Percentiles rank a stretch among this genome's conserved stretches.
These are phyloP conservation scores for Aspergillus unguis DNA, from an alignment of 2,329 filamentous ascomycete genomes.

Conservation along the genomic window DNA sequence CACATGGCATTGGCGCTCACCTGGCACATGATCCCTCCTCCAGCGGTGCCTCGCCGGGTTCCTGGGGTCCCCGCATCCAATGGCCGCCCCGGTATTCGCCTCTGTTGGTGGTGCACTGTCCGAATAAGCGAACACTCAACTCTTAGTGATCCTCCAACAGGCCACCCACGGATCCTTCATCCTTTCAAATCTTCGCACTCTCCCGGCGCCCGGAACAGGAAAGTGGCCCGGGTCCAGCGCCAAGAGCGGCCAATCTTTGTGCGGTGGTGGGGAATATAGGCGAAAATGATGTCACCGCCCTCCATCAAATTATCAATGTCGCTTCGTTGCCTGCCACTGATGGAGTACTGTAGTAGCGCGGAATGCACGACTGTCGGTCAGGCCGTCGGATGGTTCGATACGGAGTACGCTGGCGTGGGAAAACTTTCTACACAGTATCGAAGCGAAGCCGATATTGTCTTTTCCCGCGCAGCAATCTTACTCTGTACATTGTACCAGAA, in stretches of 20 bases:
- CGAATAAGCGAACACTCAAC: neutral
- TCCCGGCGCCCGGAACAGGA: neutral
- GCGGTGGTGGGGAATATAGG: neutral
- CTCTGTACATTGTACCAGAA: too few relatives aligned
- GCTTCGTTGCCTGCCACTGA: too few relatives aligned
- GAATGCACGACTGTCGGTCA: too few relatives aligned
- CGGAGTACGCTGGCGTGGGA: too few relatives aligned
- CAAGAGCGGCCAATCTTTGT: neutral
- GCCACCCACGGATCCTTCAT: constrained; percentile 1
- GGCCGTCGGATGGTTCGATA: too few relatives aligned
- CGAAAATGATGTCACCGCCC: neutral
- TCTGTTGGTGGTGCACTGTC: neutral
- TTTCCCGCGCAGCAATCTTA: too few relatives aligned
- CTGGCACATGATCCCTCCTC: neutral
- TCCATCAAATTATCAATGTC: too few relatives aligned
- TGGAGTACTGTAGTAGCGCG: too few relatives aligned
- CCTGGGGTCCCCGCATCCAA: neutral
- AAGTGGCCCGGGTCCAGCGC: neutral
- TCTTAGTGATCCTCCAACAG: neutral
- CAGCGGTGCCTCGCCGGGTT: neutral
- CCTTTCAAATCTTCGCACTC: neutral
- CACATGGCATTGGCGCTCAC: neutral
- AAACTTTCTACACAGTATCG: too few relatives aligned
- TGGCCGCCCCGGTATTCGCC: neutral
- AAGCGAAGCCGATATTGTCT: too few relatives aligned